Evolutionary conservation across 345 rosid species (phyloP).

Genomic region (Conringia planisiliqua): DNA sequence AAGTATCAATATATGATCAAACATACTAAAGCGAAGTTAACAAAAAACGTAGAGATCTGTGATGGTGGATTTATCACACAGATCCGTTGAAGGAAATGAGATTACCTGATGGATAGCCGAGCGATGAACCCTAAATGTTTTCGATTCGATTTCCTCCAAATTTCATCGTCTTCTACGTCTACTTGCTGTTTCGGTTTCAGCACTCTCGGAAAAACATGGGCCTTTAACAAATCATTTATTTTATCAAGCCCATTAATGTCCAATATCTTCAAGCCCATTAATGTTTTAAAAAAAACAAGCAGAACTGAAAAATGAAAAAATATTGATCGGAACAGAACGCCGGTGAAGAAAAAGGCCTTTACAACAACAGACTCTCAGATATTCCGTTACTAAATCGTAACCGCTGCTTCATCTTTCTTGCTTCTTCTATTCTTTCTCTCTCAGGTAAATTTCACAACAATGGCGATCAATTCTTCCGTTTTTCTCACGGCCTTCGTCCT

Average conservation of each 20-base stretch:
- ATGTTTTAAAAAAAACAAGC: background rate
- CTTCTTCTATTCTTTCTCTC: background rate
- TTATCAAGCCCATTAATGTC: background rate
- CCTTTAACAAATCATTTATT: background rate
- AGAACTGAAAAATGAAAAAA: too few relatives aligned
- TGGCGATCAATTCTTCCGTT: background rate
- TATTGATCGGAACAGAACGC: too few relatives aligned
- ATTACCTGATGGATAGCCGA: conserved; percentile 8
- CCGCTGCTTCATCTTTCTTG: background rate
- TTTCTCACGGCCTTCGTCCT: background rate
- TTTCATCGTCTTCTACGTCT: background rate
- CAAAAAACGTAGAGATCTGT: too few relatives aligned
- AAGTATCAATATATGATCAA: too few relatives aligned
- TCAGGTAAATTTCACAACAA: background rate
- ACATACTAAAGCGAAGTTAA: too few relatives aligned
- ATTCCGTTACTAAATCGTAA: background rate
- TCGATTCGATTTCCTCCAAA: conserved; percentile 8
- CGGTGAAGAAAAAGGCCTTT: background rate
- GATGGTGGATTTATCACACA: background rate
- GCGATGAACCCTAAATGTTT: conserved; percentile 11
- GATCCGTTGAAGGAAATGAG: background rate
- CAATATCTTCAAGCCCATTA: background rate
- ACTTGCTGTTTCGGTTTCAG: background rate
- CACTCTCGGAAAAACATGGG: background rate
- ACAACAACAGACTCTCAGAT: background rate